Base-by-base conservation (phyloP, 192 early-diverging fungal genomes). In the Rhizophagus sp. region DNA sequence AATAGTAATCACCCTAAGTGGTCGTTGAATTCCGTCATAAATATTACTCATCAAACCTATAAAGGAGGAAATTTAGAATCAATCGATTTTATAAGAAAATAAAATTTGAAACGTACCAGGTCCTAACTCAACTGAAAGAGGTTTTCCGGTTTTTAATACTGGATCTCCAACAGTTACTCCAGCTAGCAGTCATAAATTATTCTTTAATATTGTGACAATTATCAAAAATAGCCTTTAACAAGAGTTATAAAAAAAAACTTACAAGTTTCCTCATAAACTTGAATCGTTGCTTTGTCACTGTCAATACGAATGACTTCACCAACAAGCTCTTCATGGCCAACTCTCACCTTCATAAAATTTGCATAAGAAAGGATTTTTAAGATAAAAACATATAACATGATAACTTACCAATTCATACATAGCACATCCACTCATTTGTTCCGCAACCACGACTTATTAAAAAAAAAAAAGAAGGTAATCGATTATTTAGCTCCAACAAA, bases 261-360 rank as follows among this genome's bases (percentile, higher is more conserved):
- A 95, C 95, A 93, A 65, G 98, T 99, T 84, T 99, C 98, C 81
- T 99, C 98, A 89, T 99, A 99, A 27, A 99, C 98, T 88, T 99
- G 98, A 81, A 99, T 93, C 30, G 98, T 99, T n/a, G 97, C 96
- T 89, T 99, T 99, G 86, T 98, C 96, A 78, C 95, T 93, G 62
- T 99, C 98, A 81, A 99, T 95, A 88, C 97, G 95, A 88, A 99
- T 99, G 81, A 99, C 98, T 88, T 99, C 98, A 81, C 98, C 98
- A 61, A 99, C 96, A 71, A 99, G 89, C 74, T 97, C 97, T 72
- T 93, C 89, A 87, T 99, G 96, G 70, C 98, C 98, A 33, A 99
- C 98, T 81, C 97, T 95, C 47, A 97, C 94, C 95, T 96, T 76
- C 57, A 10, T 12, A 49, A 44, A 64, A 25, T 4, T 66, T 36